phyloP scores from a whole-genome alignment of 768 basidiomycete species.

The Gloeophyllum trabeum region DNA sequence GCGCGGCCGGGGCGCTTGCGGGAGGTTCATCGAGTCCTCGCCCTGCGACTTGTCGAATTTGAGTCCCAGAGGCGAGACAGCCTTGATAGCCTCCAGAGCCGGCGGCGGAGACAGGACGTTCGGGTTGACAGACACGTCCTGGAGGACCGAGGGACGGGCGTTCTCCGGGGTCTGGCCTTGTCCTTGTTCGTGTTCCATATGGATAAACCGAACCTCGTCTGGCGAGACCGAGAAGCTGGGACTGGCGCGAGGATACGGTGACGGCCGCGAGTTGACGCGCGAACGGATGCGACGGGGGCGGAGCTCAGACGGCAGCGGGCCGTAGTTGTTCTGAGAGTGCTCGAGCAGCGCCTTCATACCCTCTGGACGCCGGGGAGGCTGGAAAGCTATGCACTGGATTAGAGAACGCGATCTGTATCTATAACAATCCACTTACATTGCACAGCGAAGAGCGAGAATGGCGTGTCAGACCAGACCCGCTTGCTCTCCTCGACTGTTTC shows the following conservation, averaged over 20 bases:
- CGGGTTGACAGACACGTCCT: conserved; percentile 29
- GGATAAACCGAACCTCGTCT: conserved; percentile 19
- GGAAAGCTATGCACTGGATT: conserved; percentile 38
- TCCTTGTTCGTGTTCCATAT: conserved; percentile 9
- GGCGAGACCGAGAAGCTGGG: conserved; percentile 34
- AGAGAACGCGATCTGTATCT: conserved; percentile 4
- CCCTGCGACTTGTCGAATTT: conserved; percentile 26
- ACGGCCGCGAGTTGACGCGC: conserved; percentile 58
- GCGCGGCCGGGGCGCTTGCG: conserved; percentile 29
- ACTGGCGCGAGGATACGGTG: conserved; percentile 56
- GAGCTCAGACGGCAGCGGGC: conserved; percentile 65
- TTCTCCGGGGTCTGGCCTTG: conserved; percentile 6
- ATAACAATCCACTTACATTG: conserved; percentile 43
- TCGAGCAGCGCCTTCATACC: conserved; percentile 67
- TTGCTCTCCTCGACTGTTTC: conserved; percentile 57
- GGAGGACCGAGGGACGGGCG: conserved; percentile 23
- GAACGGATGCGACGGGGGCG: conserved; percentile 51
- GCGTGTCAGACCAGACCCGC: conserved; percentile 56
- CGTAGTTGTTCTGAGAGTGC: conserved; percentile 60
- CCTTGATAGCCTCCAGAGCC: conserved; percentile 27
- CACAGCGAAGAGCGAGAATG: conserved; percentile 59
- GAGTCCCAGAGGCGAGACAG: conserved; percentile 28
- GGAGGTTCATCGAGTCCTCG: conserved; percentile 18
- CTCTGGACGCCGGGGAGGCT: conserved; percentile 50
- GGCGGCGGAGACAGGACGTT: conserved; percentile 27